Evolutionary conservation across 345 rosid species (phyloP).

Genomic region (Turnera subulata): DNA sequence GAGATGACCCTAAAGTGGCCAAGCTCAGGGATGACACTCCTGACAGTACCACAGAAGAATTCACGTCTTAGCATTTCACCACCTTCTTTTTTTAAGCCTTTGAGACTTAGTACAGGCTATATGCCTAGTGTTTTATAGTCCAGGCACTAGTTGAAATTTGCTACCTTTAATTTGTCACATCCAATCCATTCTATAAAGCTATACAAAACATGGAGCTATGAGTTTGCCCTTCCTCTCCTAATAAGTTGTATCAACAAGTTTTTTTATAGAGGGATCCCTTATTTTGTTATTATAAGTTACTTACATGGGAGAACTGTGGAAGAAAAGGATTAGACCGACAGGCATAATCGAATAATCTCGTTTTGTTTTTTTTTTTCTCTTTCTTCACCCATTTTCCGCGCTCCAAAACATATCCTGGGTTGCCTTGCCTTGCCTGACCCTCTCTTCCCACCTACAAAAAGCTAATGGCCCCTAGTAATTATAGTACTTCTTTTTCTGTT

Average conservation of each 20-base stretch:
- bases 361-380: slow-evolving; percentile 27
- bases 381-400: background rate
- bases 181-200: too few relatives aligned
- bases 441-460: slow-evolving; percentile 4
- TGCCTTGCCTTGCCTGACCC: background rate
- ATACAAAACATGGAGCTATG: too few relatives aligned
- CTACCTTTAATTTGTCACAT: too few relatives aligned
- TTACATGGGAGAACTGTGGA: too few relatives aligned
- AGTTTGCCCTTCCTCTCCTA: too few relatives aligned
- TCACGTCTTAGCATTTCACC: background rate
- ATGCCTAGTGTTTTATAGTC: background rate
- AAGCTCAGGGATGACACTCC: background rate
- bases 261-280: too few relatives aligned
- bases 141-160: too few relatives aligned
- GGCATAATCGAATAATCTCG: slow-evolving; percentile 37
- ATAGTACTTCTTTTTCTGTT: slow-evolving; percentile 8
- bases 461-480: slow-evolving; percentile 1
- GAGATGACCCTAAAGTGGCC: background rate
- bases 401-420: slow-evolving; percentile 3
- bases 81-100: background rate
- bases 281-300: too few relatives aligned
- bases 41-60: background rate
- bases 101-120: background rate
- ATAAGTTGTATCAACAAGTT: too few relatives aligned
- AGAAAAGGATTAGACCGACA: slow-evolving; percentile 24